Evolutionary conservation across 2,329 filamentous ascomycete species (phyloP).

Genomic region (Fusarium sp.): DNA sequence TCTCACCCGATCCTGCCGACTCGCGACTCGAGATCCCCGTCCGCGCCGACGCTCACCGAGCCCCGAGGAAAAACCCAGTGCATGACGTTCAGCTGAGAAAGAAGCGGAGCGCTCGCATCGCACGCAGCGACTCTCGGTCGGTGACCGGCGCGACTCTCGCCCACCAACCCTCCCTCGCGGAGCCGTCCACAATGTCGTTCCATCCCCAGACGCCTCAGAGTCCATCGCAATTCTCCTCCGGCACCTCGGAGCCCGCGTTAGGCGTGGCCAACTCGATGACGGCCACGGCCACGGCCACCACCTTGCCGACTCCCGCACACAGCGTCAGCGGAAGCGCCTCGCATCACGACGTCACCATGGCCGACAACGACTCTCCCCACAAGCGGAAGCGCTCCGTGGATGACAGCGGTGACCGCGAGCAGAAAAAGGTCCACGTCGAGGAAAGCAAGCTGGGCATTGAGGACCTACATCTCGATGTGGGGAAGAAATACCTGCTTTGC

Average conservation of each 20-base stretch:
- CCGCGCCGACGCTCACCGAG: conserved; percentile 35
- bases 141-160: conserved; percentile 48
- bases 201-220: conserved; percentile 76
- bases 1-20: conserved; percentile 3
- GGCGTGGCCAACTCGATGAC: conserved; percentile 64
- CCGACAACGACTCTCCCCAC: conserved; percentile 65
- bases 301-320: conserved; percentile 71
- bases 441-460: conserved; percentile 70
- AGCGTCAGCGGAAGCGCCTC: conserved; percentile 68
- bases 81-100: conserved; percentile 46
- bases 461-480: conserved; percentile 73
- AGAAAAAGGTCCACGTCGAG: conserved; percentile 73
- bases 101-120: conserved; percentile 41
- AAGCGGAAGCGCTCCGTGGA: conserved; percentile 72
- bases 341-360: conserved; percentile 57
- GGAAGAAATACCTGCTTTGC: conserved; percentile 74
- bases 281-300: conserved; percentile 60
- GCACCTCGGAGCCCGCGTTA: conserved; percentile 61
- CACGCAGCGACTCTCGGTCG: conserved; percentile 45
- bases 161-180: conserved; percentile 44
- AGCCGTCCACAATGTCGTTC: conserved; percentile 69
- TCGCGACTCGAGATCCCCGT: conserved; percentile 19
- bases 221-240: conserved; percentile 70
- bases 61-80: conserved; percentile 41
- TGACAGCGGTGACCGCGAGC: conserved; percentile 65